A percentile compares a stretch with the other conserved stretches of the same genome.
Conservation (phyloP, 371 early-diverging fungal species). For the Caulochytrium protostelioides region DNA sequence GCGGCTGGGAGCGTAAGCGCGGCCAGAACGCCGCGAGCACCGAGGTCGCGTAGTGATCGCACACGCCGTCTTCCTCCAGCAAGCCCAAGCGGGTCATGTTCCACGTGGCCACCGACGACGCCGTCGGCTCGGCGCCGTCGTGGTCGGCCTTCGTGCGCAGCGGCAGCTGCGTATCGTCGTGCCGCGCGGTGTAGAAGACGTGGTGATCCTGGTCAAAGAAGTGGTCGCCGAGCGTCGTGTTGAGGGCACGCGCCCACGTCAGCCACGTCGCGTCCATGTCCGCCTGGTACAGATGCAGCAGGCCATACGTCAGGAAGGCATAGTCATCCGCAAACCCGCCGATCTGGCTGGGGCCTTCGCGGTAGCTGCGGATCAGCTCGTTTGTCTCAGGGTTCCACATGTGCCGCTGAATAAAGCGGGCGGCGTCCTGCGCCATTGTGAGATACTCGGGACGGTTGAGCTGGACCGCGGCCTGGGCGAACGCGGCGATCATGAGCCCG, state of each 20-base stretch:
- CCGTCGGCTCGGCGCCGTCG: slow-evolving; percentile 43
- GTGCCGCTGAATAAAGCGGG: slow-evolving; percentile 23
- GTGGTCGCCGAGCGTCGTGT: slow-evolving; percentile 26
- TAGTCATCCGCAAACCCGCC: slow-evolving; percentile 41
- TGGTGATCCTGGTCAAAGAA: slow-evolving; percentile 32
- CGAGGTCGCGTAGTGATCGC: no score
- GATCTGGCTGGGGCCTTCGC: slow-evolving; percentile 24
- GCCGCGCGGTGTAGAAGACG: slow-evolving; percentile 29
- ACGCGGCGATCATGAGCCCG: slow-evolving; percentile 32
- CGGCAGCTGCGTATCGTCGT: slow-evolving; percentile 21
- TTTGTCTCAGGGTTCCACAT: slow-evolving; percentile 17
- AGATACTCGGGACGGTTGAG: slow-evolving; percentile 8
- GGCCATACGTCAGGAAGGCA: slow-evolving; percentile 14
- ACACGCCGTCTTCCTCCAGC: no score
- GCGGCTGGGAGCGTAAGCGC: no score
- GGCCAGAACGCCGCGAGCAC: no score
- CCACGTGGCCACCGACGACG: slow-evolving; percentile 10
- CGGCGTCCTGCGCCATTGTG: slow-evolving; percentile 21
- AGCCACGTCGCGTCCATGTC: slow-evolving; percentile 29
- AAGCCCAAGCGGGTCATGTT: no score
- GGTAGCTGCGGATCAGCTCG: slow-evolving; percentile 21
- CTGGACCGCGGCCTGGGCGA: slow-evolving; percentile 22
- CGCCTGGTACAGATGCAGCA: slow-evolving; percentile 37
- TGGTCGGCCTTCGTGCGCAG: slow-evolving; percentile 39
- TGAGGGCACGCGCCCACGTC: slow-evolving; percentile 31